Conservation (phyloP, 225 moss, liverwort and hornwort genomes). For the Antitrichia curtipendula region DNA sequence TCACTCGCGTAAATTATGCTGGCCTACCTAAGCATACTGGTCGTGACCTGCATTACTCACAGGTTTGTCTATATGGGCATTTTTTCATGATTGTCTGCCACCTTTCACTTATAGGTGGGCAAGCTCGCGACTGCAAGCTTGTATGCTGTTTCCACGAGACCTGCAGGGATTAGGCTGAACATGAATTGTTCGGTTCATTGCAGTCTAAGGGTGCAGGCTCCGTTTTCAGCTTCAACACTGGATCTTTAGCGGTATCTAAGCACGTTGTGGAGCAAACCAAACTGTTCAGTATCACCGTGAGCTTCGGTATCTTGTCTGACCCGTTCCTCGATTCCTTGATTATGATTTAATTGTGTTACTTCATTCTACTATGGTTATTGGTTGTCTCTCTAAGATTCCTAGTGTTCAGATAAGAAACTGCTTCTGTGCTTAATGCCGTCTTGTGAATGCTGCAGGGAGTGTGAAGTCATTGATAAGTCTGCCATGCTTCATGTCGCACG, state of each 20-base stretch:
- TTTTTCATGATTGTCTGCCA: not conserved
- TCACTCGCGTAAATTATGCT: conserved; percentile 72
- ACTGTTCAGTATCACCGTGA: conserved; percentile 82
- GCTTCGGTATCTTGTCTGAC: conserved; percentile 51
- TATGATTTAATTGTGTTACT: not conserved
- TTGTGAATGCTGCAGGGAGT: conserved; percentile 41
- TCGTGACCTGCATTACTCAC: conserved; percentile 73
- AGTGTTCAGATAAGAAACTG: not conserved
- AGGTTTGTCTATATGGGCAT: conserved; percentile 31
- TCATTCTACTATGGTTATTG: not conserved
- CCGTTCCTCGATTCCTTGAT: not conserved
- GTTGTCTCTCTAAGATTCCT: not conserved
- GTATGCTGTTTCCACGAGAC: not conserved
- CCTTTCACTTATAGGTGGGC: not conserved
- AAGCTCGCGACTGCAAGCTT: not conserved
- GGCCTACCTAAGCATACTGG: conserved; percentile 69
- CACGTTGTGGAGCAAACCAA: conserved; percentile 72
- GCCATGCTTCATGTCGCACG: conserved; percentile 98
- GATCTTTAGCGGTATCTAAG: conserved; percentile 64
- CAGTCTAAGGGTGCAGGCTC: conserved; percentile 86
- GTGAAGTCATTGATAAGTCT: conserved; percentile 80
- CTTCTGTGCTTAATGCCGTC: not conserved
- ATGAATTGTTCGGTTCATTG: not conserved
- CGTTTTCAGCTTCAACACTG: conserved; percentile 54
- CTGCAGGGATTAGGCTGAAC: not conserved